Evolutionary conservation across 2,329 filamentous ascomycete species (phyloP), one percentile per base, ranked within the genome.

Genomic region (Curvularia eragrostidis): DNA sequence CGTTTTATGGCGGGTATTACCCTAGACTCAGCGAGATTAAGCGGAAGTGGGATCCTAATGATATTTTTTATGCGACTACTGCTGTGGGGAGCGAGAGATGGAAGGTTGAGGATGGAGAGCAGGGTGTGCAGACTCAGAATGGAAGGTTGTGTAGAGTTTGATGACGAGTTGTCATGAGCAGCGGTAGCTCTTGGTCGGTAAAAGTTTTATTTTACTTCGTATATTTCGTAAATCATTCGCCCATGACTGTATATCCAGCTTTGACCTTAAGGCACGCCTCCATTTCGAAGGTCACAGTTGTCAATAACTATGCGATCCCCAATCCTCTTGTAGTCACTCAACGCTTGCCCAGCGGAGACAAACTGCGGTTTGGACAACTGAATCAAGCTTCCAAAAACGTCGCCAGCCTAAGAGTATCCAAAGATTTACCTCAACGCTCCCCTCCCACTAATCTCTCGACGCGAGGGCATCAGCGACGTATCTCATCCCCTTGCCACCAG

Each of bases 1-100:
- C 67, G 5, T 79, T 77, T 48, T 78, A 74, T 65, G 77, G 73
- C 4, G 58, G 58, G 0, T 50, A 67, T 12, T 67, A 67, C 43
- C 53, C 54, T 1, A 54, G 39, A 19, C 12, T 68, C 43, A 58
- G 67, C 18, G 47, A 56, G 32, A 54, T 70, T 4, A 70, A 70
- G 54, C 57, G 50, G 26, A 66, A 66, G 23, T 65, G 58, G 48
- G 70, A 73, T 55, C 69, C 67, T 3, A 61, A 59, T 6, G 58
- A 56, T 24, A 36, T 73, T 1, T 72, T 73, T 48, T 69, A 67
- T 32, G 64, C 63, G 4, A 62, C 54, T 3, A 65, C 65, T 30
- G 65, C 64, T 5, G 66, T 68, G 9, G 65, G 67, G 13, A 68
- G 64, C 51, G 64, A 69, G 52, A 52, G 58, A 28, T 67, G 67